Percentiles rank a stretch among this genome's conserved stretches.
Evolutionary conservation across 139 green algal genomes (phyloP).

Genomic region (Chlamydomonas schloesseri): DNA sequence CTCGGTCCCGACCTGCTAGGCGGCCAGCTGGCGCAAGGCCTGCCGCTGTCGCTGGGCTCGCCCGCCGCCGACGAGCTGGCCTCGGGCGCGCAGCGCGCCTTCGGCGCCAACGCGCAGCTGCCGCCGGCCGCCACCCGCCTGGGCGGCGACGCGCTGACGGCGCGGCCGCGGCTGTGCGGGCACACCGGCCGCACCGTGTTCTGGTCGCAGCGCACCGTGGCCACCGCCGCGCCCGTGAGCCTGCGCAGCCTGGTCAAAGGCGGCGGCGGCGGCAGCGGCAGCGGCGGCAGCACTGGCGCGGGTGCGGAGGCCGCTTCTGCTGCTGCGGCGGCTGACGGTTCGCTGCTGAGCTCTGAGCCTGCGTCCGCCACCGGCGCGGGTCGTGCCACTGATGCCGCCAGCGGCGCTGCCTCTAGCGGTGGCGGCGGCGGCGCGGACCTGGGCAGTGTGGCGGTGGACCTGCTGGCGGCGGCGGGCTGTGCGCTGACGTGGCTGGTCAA

Average conservation of each 20-base stretch:
- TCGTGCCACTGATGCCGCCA: no score
- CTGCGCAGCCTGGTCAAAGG: background rate
- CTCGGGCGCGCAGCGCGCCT: background rate
- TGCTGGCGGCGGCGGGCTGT: background rate
- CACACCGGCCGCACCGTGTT: slow-evolving; percentile 41
- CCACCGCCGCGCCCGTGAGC: background rate
- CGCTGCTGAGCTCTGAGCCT: no score
- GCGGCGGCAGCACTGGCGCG: no score
- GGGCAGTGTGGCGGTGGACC: background rate
- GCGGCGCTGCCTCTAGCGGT: no score
- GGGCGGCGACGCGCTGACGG: slow-evolving; percentile 61
- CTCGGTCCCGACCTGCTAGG: slow-evolving; percentile 52
- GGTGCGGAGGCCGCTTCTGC: no score
- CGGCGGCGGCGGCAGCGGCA: background rate
- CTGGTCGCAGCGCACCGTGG: slow-evolving; percentile 31
- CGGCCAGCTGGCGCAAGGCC: slow-evolving; percentile 44
- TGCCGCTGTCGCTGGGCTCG: slow-evolving; percentile 55
- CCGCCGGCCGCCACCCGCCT: background rate
- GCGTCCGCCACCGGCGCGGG: no score
- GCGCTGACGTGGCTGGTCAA: background rate
- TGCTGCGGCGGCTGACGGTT: no score
- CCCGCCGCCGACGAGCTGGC: background rate
- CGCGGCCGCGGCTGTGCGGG: slow-evolving; percentile 59
- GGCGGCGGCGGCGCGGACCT: background rate
- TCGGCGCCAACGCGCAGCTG: background rate